phyloP scores from a whole-genome alignment of 768 basidiomycete genomes.

The Austroboletus festivus region DNA sequence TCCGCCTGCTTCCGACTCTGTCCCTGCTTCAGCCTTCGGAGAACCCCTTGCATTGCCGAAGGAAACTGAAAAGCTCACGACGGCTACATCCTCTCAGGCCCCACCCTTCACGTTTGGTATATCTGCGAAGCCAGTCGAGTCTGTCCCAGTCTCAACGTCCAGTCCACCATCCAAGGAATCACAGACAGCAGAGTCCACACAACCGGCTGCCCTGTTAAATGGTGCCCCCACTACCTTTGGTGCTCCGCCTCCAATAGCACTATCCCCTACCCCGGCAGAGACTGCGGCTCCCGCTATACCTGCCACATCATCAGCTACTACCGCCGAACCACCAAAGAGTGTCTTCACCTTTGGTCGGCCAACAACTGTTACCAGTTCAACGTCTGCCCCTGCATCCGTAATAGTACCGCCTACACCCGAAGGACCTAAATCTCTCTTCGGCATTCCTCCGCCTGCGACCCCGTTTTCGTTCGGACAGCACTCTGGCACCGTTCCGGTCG shows the following conservation, averaged over 20 bases:
- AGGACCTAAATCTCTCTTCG: slow-evolving; percentile 43
- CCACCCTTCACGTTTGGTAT: slow-evolving; percentile 31
- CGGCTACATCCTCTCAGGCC: slow-evolving; percentile 3
- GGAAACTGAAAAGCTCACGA: slow-evolving; percentile 15
- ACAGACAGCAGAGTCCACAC: slow-evolving; percentile 2
- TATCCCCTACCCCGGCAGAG: too few relatives aligned
- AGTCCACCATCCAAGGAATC: slow-evolving; percentile 11
- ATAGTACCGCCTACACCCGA: slow-evolving; percentile 26
- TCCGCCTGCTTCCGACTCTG: slow-evolving; percentile 1
- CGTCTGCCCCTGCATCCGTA: slow-evolving; percentile 7
- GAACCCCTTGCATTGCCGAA: slow-evolving; percentile 13
- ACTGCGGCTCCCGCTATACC: background rate
- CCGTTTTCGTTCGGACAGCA: slow-evolving; percentile 46
- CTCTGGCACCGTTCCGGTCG: slow-evolving; percentile 18
- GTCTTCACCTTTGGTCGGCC: slow-evolving; percentile 33
- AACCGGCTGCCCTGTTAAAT: slow-evolving; percentile 6
- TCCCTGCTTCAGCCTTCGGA: slow-evolving; percentile 7
- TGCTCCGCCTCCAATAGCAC: slow-evolving; percentile 12
- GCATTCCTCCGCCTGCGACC: slow-evolving; percentile 23
- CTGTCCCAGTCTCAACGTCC: slow-evolving; percentile 7
- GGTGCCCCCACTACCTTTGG: slow-evolving; percentile 29
- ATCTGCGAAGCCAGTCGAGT: slow-evolving; percentile 21
- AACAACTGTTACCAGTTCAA: slow-evolving; percentile 6
- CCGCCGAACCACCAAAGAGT: slow-evolving; percentile 31
- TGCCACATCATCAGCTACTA: slow-evolving; percentile 1